These are phyloP conservation scores for Metarhizium robertsii DNA, from an alignment of 2,329 filamentous ascomycete species.

Conservation along the genomic window DNA sequence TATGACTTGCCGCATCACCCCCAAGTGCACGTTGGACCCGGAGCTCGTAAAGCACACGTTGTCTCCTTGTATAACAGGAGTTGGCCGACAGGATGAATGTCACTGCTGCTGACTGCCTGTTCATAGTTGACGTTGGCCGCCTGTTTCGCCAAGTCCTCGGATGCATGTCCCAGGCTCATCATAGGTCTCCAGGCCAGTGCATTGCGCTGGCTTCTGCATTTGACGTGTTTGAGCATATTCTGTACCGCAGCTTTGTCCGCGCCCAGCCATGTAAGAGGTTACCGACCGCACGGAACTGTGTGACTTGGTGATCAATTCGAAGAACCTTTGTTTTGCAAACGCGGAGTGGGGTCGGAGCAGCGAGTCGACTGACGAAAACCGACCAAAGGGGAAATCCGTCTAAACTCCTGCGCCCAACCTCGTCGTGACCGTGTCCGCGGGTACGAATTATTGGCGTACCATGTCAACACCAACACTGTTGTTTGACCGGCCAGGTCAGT, in stretches of 20 bases:
- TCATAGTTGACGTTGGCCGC: not conserved
- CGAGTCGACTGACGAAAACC: not conserved
- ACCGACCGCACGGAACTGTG: constrained; percentile 7
- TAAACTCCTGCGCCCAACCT: not conserved
- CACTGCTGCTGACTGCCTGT: not conserved
- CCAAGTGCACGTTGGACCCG: not conserved
- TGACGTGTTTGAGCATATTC: not conserved
- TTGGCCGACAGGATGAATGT: not conserved
- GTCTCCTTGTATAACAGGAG: not conserved
- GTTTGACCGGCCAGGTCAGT: too few species aligned
- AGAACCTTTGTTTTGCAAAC: constrained; percentile 5
- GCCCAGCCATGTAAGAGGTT: constrained; percentile 4
- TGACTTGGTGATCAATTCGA: constrained; percentile 1
- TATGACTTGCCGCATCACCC: not conserved
- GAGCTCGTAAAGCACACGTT: not conserved
- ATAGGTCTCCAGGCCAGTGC: not conserved
- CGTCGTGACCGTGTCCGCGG: not conserved
- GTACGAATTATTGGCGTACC: not conserved
- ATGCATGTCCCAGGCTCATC: not conserved
- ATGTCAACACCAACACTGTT: too few species aligned
- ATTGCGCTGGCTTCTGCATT: not conserved
- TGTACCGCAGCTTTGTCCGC: not conserved
- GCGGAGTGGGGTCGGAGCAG: not conserved
- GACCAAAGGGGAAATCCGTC: not conserved
- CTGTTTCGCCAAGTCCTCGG: not conserved